These are phyloP conservation scores for Wallacemonas sp. DNA, from an alignment of 208 protist genomes.

Conservation along the genomic window DNA sequence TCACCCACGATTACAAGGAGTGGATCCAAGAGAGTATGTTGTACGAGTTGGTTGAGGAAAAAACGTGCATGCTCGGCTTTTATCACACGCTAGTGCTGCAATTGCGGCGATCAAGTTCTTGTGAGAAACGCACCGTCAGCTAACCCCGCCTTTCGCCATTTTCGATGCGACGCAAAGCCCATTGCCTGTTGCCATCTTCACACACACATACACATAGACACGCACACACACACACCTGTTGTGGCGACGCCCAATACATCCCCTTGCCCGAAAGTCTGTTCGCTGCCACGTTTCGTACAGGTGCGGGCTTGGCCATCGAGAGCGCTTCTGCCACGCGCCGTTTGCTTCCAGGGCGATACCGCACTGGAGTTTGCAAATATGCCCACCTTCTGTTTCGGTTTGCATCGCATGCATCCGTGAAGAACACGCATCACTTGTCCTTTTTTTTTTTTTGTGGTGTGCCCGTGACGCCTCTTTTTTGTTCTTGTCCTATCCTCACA, in stretches of 20 bases:
- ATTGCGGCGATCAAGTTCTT: not conserved
- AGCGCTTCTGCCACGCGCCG: no score
- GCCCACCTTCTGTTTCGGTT: no score
- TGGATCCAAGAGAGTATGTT: slow-evolving; percentile 69
- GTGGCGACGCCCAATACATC: not conserved
- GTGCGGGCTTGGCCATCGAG: no score
- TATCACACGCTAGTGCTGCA: slow-evolving; percentile 62
- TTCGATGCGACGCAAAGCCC: not conserved
- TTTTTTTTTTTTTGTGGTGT: no score
- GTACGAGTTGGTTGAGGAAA: slow-evolving; percentile 61
- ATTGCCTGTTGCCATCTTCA: not conserved
- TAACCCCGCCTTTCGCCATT: not conserved
- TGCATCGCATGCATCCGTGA: no score
- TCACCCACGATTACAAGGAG: slow-evolving; percentile 72
- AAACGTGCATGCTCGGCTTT: slow-evolving; percentile 56
- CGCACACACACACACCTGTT: not conserved
- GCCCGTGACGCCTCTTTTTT: no score
- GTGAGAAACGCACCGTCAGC: not conserved
- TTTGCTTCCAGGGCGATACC: no score
- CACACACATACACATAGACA: not conserved
- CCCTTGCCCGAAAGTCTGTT: no score
- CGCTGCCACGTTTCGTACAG: no score
- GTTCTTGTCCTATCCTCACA: not conserved
- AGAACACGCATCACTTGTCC: no score
- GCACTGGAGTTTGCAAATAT: no score